Evolutionary conservation across 2,329 filamentous ascomycete species (phyloP), one percentile per base, ranked within the genome.

Genomic region (Neopestalotiopsis rosae): DNA sequence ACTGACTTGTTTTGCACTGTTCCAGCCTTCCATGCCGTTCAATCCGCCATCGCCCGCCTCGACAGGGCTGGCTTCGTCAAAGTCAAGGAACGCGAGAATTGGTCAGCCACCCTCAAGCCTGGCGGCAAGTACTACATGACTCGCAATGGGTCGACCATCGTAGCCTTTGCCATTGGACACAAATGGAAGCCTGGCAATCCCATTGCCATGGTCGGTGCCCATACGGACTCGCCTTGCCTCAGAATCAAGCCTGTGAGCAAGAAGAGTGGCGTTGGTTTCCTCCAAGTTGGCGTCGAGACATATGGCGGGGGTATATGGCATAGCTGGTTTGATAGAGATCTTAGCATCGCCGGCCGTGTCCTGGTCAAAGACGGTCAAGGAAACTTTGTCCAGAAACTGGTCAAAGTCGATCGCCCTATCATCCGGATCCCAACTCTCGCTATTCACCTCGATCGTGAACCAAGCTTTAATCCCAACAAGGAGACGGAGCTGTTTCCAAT

Each of bases 221-320:
- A 99, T 82, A 98, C 96, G 69, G 96, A 99, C 82, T 98, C 95
- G 12, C 94, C 94, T 5, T 95, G 93, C 74, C 88, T 99, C 64
- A 91, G 95, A 69, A 86, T 99, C 79, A 99, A 99, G 86, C 96
- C 96, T 13, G 91, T 97, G 57, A 97, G 94, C 78, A 97, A 95
- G 83, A 96, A 95, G 83, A 88, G 89, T 76, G 90, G 89, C 68
- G 92, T 93, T 72, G 95, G 95, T 13, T 99, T 96, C 81, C 83
- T 98, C 71, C 96, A 99, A 82, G 91, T 99, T 68, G 96, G 95
- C 66, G 95, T 98, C 65, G 96, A 99, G 85, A 95, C 94, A 1
- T 99, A 99, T 78, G 96, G 96, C 66, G 96, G 96, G 71, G 96
- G 96, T 68, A 91, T 98, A 76, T 98, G 95, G 95, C 95, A 98